A percentile compares a stretch with the other conserved stretches of the same genome.
phyloP scores from a whole-genome alignment of 83 land plant species.

The Diphasiastrum complanatum region DNA sequence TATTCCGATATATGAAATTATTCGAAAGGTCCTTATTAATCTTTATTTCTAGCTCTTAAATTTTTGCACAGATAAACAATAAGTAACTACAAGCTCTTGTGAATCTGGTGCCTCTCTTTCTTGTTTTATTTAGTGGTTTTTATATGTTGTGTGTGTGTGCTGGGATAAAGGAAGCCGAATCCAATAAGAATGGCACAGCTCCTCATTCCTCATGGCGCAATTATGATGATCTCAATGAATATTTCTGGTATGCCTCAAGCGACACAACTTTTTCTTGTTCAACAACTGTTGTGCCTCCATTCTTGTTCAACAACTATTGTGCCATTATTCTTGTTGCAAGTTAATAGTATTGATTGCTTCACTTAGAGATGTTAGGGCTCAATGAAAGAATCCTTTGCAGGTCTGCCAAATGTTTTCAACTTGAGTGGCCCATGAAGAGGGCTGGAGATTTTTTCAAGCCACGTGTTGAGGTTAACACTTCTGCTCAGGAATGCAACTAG shows the following conservation, averaged over 20 bases:
- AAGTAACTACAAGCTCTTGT: neutral
- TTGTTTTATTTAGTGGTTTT: neutral
- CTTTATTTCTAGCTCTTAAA: neutral
- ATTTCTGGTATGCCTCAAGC: constrained; percentile 62
- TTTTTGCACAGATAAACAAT: neutral
- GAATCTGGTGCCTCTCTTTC: neutral
- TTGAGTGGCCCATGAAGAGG: constrained; percentile 96
- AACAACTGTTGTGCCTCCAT: too few species aligned
- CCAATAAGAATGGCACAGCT: constrained; percentile 74
- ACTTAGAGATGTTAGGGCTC: neutral
- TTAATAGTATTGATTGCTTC: neutral
- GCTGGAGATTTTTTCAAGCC: constrained; percentile 80
- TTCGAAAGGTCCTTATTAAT: constrained; percentile 61
- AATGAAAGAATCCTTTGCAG: constrained; percentile 27
- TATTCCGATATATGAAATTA: constrained; percentile 78
- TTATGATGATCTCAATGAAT: constrained; percentile 98
- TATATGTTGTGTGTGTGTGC: constrained; percentile 16
- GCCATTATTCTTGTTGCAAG: neutral
- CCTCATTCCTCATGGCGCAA: constrained; percentile 94
- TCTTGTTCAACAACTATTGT: neutral
- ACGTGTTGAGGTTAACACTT: constrained; percentile 17
- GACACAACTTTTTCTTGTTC: neutral
- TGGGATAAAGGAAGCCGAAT: constrained; percentile 53
- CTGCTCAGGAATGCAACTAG: constrained; percentile 3
- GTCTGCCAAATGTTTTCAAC: constrained; percentile 73